Evolutionary conservation across 768 basidiomycete genomes (phyloP), one percentile per base, ranked within the genome.

Genomic region (Macrocybe gigantea): DNA sequence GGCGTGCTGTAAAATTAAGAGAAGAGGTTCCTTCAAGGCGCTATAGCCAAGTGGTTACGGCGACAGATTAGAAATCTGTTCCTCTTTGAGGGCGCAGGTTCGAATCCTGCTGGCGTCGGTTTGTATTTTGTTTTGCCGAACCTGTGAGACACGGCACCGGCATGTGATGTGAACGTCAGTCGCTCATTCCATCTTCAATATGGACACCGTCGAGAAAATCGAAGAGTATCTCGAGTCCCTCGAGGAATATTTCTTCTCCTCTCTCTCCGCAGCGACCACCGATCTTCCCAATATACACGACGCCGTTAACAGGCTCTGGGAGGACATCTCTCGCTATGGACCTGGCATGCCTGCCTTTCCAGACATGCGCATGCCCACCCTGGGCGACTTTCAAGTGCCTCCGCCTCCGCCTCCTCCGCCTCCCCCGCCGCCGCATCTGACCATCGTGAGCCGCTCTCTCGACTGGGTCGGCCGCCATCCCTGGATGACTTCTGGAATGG

Each of bases 11-110:
- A 30, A 13, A 6, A 38, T 13, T 48, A 49, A 45, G 49, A 48
- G 47, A 33, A 33, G 35, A 13, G 9, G 9, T 14, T 14, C 15
- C 5, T 14, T n/a, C 29, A 62, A 59, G 80, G 79, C 80, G 78
- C 81, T 79, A 82, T 83, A 80, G 79, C 80, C 77, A 82, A 82
- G 80, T 81, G 79, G 80, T 82, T 82, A 83, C 76, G 75, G 80
- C 80, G 81, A 82, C 78, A 79, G 79, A 83, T 80, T 81, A 79
- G 79, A 80, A 63, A 79, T 80, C 77, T 79, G 75, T 80, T 79
- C 72, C 78, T 74, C 74, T 79, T 75, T 75, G 74, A 74, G 78
- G 72, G 79, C 79, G 79, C 72, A 79, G 76, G 79, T 80, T 79
- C 78, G 67, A 79, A 69, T 79, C 78, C 74, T 78, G 77, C 76